Percentiles rank a stretch among this genome's conserved stretches.
phyloP scores from a whole-genome alignment of 495 filamentous ascomycete genomes.

The Ascodesmis nigricans region DNA sequence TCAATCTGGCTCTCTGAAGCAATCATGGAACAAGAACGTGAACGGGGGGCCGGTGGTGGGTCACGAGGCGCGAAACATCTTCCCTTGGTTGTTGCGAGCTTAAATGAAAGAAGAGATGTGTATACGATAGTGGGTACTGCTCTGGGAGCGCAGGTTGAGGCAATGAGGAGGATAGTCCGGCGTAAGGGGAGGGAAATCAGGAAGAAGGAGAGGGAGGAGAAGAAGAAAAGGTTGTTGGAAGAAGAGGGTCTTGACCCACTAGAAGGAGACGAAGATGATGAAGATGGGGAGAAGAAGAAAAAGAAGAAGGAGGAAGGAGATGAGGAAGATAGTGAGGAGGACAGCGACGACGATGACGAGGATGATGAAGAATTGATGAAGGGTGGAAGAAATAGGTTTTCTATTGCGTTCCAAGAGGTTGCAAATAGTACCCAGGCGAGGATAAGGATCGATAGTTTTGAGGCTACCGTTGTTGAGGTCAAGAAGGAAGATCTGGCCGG shows the following conservation, averaged over 20 bases:
- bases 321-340: slow-evolving; percentile 39
- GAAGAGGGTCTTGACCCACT: slow-evolving; percentile 31
- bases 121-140: slow-evolving; percentile 81
- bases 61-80: slow-evolving; percentile 55
- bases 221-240: slow-evolving; percentile 25
- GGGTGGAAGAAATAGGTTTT: slow-evolving; percentile 66
- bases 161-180: slow-evolving; percentile 38
- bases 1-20: slow-evolving; percentile 89
- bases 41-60: slow-evolving; percentile 42
- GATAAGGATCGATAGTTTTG: slow-evolving; percentile 87
- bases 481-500: slow-evolving; percentile 80
- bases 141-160: slow-evolving; percentile 40
- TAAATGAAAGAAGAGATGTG: slow-evolving; percentile 71
- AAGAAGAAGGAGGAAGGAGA: slow-evolving; percentile 38
- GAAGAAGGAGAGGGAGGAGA: slow-evolving; percentile 40
- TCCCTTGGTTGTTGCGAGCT: slow-evolving; percentile 67
- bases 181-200: slow-evolving; percentile 35
- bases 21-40: slow-evolving; percentile 66
- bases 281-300: slow-evolving; percentile 34
- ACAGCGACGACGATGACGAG: slow-evolving; percentile 36
- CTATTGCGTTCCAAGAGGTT: slow-evolving; percentile 88
- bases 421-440: slow-evolving; percentile 74
- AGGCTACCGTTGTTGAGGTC: slow-evolving; percentile 91
- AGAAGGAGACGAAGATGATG: slow-evolving; percentile 35
- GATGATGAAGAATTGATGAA: slow-evolving; percentile 39